These are phyloP conservation scores for Brassica carinata DNA, from an alignment of 345 rosid species.

Conservation along the genomic window DNA sequence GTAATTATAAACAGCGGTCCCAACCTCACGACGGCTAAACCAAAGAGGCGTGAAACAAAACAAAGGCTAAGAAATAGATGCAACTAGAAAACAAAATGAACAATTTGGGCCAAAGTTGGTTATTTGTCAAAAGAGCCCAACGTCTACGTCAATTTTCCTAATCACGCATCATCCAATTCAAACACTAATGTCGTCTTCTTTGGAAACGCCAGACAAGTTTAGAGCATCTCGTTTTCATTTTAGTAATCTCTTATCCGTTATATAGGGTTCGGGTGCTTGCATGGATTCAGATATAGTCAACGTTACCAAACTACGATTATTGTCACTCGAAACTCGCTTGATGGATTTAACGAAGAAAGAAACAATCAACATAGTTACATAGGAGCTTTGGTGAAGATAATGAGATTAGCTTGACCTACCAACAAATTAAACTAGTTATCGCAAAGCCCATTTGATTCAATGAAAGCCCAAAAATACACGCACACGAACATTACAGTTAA, in stretches of 20 bases:
- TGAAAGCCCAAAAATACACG: background rate
- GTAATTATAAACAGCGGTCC: slow-evolving; percentile 19
- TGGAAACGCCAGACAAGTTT: slow-evolving; percentile 30
- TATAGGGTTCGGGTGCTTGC: slow-evolving; percentile 22
- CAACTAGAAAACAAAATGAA: slow-evolving; percentile 21
- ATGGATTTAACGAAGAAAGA: slow-evolving; percentile 16
- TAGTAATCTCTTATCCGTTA: slow-evolving; percentile 31
- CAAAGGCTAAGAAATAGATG: slow-evolving; percentile 5
- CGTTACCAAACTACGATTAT: background rate
- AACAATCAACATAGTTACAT: slow-evolving; percentile 2
- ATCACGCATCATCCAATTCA: slow-evolving; percentile 22
- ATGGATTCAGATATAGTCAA: slow-evolving; percentile 28
- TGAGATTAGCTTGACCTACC: background rate
- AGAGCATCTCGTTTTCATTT: slow-evolving; percentile 12
- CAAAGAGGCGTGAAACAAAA: slow-evolving; percentile 2
- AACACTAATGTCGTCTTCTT: slow-evolving; percentile 21
- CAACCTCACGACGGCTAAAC: slow-evolving; percentile 21
- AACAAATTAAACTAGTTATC: background rate
- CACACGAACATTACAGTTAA: background rate
- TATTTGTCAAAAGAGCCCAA: slow-evolving; percentile 33
- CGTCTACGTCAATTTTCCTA: slow-evolving; percentile 26
- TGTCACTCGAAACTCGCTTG: slow-evolving; percentile 1
- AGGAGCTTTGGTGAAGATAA: background rate
- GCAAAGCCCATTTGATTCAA: slow-evolving; percentile 11
- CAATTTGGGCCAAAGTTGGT: slow-evolving; percentile 33